phyloP scores from a whole-genome alignment of 345 rosid species.

The Pistacia integerrima region DNA sequence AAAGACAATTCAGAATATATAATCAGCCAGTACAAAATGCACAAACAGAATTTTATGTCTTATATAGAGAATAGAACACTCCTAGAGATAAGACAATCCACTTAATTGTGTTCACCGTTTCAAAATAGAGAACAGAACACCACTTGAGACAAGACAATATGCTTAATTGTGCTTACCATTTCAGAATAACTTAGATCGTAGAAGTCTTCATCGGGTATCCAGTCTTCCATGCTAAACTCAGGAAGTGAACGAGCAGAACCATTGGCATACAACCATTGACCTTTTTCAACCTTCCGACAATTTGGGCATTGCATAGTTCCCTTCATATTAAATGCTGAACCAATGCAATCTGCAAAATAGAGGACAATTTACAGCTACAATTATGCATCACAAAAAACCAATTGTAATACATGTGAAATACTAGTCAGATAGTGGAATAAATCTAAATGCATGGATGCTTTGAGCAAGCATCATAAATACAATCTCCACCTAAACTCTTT shows the following conservation, averaged over 20 bases:
- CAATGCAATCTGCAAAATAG: constrained; percentile 65
- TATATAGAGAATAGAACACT: background rate
- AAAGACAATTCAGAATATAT: background rate
- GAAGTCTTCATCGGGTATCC: constrained; percentile 62
- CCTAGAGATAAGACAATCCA: too few relatives aligned
- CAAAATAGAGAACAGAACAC: background rate
- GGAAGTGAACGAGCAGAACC: constrained; percentile 52
- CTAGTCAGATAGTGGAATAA: background rate
- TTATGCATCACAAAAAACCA: background rate
- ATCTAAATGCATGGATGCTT: background rate
- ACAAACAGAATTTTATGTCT: constrained; percentile 9
- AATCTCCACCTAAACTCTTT: background rate
- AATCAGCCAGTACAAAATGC: constrained; percentile 2
- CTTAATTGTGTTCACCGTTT: too few relatives aligned
- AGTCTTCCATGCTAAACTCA: constrained; percentile 61
- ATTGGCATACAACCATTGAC: constrained; percentile 72
- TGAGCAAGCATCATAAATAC: background rate
- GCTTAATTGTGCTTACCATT: constrained; percentile 43
- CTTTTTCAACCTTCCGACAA: constrained; percentile 72
- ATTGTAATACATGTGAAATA: background rate
- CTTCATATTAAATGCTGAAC: constrained; percentile 78
- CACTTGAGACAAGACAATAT: background rate
- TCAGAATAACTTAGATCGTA: constrained; percentile 53
- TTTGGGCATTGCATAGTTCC: constrained; percentile 89
- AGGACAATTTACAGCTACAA: background rate